Evolutionary conservation across 352 stramenopile species (phyloP).

Genomic region (Phytophthora colocasiae): DNA sequence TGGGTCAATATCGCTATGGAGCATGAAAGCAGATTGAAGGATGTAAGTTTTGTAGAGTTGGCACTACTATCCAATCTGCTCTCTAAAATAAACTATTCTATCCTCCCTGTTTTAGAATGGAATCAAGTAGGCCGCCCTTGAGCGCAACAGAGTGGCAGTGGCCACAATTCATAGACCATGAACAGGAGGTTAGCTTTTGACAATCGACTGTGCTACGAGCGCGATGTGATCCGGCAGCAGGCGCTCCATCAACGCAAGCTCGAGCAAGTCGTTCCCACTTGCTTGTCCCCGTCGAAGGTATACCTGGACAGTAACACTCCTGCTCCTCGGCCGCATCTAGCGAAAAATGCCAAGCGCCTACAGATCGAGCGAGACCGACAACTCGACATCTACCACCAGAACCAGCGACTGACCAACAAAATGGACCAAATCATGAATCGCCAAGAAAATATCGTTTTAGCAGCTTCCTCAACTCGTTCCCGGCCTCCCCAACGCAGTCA

Average conservation of each 20-base stretch:
- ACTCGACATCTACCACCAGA: constrained; percentile 68
- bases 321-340: constrained; percentile 48
- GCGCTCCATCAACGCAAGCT: constrained; percentile 74
- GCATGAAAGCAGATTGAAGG: constrained; percentile 29
- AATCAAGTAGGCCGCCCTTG: constrained; percentile 10
- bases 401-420: constrained; percentile 72
- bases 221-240: constrained; percentile 68
- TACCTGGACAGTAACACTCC: constrained; percentile 71
- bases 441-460: constrained; percentile 67
- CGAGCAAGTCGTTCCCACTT: constrained; percentile 64
- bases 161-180: constrained; percentile 37
- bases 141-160: background rate
- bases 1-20: constrained; percentile 48
- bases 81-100: constrained; percentile 46
- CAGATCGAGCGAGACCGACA: constrained; percentile 72
- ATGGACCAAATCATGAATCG: constrained; percentile 78
- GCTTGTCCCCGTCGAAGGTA: constrained; percentile 62
- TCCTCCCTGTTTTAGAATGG: constrained; percentile 21
- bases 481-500: constrained; percentile 1
- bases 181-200: constrained; percentile 83
- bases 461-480: constrained; percentile 34
- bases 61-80: too few relatives aligned
- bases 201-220: constrained; percentile 86
- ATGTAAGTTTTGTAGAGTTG: background rate
- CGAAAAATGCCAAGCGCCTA: constrained; percentile 62